phyloP scores from a whole-genome alignment of 1,284 basidiomycete genomes.

The Apiotrichum domesticum region DNA sequence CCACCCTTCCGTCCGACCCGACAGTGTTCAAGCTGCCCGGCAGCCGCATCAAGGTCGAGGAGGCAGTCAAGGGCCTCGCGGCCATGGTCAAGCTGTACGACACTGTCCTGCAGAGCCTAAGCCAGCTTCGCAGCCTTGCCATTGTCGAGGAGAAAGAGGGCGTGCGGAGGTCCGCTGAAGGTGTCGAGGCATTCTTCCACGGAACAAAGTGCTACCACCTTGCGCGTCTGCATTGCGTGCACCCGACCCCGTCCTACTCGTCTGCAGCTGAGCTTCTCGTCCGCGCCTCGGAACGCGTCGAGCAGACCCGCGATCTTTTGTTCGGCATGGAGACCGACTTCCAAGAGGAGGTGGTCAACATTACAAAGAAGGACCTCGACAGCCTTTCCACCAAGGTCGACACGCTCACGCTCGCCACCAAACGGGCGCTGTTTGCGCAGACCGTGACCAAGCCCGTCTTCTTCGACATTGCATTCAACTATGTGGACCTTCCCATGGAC shows the following conservation, averaged over 20 bases:
- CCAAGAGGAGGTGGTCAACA: slow-evolving; percentile 30
- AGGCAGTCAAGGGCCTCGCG: slow-evolving; percentile 58
- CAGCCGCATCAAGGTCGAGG: slow-evolving; percentile 47
- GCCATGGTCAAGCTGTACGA: slow-evolving; percentile 83
- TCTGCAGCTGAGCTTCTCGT: slow-evolving; percentile 40
- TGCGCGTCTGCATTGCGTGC: slow-evolving; percentile 44
- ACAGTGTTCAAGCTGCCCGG: slow-evolving; percentile 34
- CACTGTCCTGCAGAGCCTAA: slow-evolving; percentile 72
- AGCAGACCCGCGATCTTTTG: slow-evolving; percentile 26
- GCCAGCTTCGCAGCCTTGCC: slow-evolving; percentile 71
- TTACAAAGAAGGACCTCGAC: slow-evolving; percentile 47
- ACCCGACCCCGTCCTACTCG: slow-evolving; percentile 39
- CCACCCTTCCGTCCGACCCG: slow-evolving; percentile 33
- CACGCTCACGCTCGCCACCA: slow-evolving; percentile 55
- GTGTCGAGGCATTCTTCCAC: slow-evolving; percentile 64
- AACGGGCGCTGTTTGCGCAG: slow-evolving; percentile 71
- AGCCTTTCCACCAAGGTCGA: slow-evolving; percentile 54
- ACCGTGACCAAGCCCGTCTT: slow-evolving; percentile 82
- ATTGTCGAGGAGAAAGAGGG: slow-evolving; percentile 83
- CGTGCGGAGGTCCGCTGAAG: slow-evolving; percentile 68
- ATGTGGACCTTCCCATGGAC: slow-evolving; percentile 77
- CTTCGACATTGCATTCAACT: slow-evolving; percentile 92
- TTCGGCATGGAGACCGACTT: slow-evolving; percentile 22
- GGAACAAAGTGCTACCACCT: slow-evolving; percentile 51
- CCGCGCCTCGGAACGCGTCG: slow-evolving; percentile 20